Percentiles rank a stretch among this genome's conserved stretches.
phyloP scores from a whole-genome alignment of 768 basidiomycete genomes.

The Trametes cubensis region DNA sequence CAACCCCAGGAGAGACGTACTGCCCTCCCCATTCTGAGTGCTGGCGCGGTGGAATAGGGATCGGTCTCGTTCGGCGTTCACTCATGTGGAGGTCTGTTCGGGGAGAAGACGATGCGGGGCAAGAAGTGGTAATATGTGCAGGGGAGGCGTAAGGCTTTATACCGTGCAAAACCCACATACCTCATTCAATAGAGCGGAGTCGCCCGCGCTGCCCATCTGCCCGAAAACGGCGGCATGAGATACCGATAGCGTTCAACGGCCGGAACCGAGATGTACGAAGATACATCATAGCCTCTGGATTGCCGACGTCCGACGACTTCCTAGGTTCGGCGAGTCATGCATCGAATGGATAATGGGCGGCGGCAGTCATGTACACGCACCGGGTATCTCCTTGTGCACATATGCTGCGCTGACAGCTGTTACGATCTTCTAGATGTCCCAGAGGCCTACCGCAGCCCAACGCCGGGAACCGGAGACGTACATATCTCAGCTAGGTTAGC shows the following conservation, averaged over 20 bases:
- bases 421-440: too few species aligned
- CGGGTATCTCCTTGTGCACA: too few species aligned
- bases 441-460: too few species aligned
- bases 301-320: constrained; percentile 19
- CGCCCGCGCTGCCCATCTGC: constrained; percentile 2
- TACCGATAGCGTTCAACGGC: constrained; percentile 14
- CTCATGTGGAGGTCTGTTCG: background rate
- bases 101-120: background rate
- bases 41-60: background rate
- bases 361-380: background rate
- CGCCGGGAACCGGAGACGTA: too few species aligned
- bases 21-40: background rate
- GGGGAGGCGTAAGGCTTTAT: background rate
- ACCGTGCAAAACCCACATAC: constrained; percentile 15
- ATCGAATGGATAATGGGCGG: background rate
- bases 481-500: too few species aligned
- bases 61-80: background rate
- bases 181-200: background rate
- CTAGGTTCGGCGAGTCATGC: background rate
- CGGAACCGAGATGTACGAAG: constrained; percentile 12
- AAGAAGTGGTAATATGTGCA: background rate
- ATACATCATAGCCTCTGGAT: constrained; percentile 16
- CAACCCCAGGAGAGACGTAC: background rate
- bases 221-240: constrained; percentile 10
- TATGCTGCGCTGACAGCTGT: too few species aligned